Evolutionary conservation across 106 monocot species (phyloP).

Genomic region (Amphibolis antarctica): DNA sequence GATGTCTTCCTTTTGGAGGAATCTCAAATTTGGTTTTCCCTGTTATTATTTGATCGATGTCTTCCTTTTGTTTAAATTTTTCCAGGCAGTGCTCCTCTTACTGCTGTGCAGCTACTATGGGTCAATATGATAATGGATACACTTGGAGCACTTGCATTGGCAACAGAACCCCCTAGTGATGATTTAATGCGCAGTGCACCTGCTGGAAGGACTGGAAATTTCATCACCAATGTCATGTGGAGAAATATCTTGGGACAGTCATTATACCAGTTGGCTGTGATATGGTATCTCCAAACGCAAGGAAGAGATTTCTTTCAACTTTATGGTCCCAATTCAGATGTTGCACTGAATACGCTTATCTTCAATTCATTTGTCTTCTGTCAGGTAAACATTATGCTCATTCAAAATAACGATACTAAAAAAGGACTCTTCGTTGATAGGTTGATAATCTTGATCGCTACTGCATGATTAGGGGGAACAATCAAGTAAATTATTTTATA

Average conservation of each 20-base stretch:
- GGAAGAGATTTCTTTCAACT: constrained; percentile 60
- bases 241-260: constrained; percentile 88
- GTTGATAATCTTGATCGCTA: background rate
- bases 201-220: constrained; percentile 73
- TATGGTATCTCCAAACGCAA: constrained; percentile 78
- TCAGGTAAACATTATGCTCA: constrained; percentile 36
- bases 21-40: background rate
- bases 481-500: too few species aligned
- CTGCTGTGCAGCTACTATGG: constrained; percentile 95
- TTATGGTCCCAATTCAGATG: constrained; percentile 42
- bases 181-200: constrained; percentile 76
- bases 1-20: background rate
- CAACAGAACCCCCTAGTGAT: constrained; percentile 83
- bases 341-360: constrained; percentile 77
- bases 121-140: constrained; percentile 99
- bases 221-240: constrained; percentile 94
- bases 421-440: background rate
- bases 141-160: constrained; percentile 87
- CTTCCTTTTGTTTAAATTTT: background rate
- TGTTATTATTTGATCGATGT: background rate
- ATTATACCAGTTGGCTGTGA: constrained; percentile 70
- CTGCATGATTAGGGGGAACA: too few species aligned
- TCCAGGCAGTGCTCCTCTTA: constrained; percentile 76
- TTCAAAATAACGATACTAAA: background rate
- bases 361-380: constrained; percentile 96